These are phyloP conservation scores for Lachancea sp. DNA, from an alignment of 805 yeast species.

Conservation along the genomic window DNA sequence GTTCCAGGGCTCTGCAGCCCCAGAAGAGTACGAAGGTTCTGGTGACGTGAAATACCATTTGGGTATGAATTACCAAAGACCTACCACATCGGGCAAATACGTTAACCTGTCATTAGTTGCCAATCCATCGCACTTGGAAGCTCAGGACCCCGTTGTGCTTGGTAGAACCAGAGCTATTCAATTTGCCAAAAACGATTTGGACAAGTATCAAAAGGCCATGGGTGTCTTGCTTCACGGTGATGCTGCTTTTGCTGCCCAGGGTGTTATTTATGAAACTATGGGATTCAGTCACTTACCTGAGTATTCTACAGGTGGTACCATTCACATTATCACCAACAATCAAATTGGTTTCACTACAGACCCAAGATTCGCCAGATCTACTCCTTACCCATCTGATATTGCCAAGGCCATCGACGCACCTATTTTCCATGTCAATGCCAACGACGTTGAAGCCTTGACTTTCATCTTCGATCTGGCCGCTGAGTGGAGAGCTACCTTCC, in stretches of 20 bases:
- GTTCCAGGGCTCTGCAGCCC: constrained; percentile 83
- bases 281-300: constrained; percentile 91
- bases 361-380: constrained; percentile 95
- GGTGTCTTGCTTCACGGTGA: constrained; percentile 96
- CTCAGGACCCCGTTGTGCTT: constrained; percentile 97
- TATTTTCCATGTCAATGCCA: constrained; percentile 98
- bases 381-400: constrained; percentile 95
- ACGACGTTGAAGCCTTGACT: constrained; percentile 89
- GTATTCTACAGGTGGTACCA: constrained; percentile 96
- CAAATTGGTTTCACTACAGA: constrained; percentile 99
- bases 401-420: constrained; percentile 97
- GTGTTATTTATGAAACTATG: constrained; percentile 98
- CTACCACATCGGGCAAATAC: constrained; percentile 95
- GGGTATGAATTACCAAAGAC: constrained; percentile 99
- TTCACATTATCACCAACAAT: constrained; percentile 92
- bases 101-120: constrained; percentile 95
- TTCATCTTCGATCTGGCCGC: constrained; percentile 95
- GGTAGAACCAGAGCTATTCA: constrained; percentile 97
- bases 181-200: constrained; percentile 83
- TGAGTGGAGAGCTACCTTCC: constrained; percentile 96
- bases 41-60: constrained; percentile 99
- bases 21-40: constrained; percentile 77
- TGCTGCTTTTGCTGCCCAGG: constrained; percentile 98
- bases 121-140: constrained; percentile 97
- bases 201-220: constrained; percentile 78